A percentile compares a stretch with the other conserved stretches of the same genome.
Evolutionary conservation across 345 rosid species (phyloP).

Genomic region (Physaria fendleri): DNA sequence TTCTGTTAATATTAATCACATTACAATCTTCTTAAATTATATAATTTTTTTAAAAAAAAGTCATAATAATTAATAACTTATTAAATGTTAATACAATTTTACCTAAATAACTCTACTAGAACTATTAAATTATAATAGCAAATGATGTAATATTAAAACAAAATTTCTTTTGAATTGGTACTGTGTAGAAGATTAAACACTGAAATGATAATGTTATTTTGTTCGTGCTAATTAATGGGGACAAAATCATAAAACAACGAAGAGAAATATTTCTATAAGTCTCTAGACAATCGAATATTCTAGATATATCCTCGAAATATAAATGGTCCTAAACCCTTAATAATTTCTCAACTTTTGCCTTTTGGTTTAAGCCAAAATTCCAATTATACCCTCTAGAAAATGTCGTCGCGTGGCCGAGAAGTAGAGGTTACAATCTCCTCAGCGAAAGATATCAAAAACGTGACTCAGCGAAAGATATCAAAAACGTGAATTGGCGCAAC

Average conservation of each 20-base stretch:
- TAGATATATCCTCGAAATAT: not conserved
- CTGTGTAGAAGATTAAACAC: too few relatives aligned
- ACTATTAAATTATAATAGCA: too few relatives aligned
- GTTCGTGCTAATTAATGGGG: not conserved
- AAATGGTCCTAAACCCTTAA: not conserved
- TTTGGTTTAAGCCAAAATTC: not conserved
- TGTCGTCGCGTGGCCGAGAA: conserved; percentile 30
- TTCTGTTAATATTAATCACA: too few relatives aligned
- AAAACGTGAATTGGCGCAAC: conserved; percentile 87
- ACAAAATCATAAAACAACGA: conserved; percentile 5
- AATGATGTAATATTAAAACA: too few relatives aligned
- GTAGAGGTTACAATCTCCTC: conserved; percentile 50
- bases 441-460: conserved; percentile 72
- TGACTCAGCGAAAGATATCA: conserved; percentile 81
- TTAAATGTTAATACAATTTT: too few relatives aligned
- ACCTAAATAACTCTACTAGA: too few relatives aligned
- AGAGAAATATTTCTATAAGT: not conserved
- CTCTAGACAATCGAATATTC: conserved; percentile 5
- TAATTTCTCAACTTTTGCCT: not conserved
- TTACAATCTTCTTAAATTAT: too few relatives aligned
- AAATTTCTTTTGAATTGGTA: too few relatives aligned
- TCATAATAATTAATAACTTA: too few relatives aligned
- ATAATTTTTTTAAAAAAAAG: too few relatives aligned
- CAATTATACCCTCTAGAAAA: not conserved
- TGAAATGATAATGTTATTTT: not conserved